Evolutionary conservation across 352 stramenopile genomes (phyloP), one percentile per base, ranked within the genome.

Genomic region (Phytopythium cucurbitacearum): DNA sequence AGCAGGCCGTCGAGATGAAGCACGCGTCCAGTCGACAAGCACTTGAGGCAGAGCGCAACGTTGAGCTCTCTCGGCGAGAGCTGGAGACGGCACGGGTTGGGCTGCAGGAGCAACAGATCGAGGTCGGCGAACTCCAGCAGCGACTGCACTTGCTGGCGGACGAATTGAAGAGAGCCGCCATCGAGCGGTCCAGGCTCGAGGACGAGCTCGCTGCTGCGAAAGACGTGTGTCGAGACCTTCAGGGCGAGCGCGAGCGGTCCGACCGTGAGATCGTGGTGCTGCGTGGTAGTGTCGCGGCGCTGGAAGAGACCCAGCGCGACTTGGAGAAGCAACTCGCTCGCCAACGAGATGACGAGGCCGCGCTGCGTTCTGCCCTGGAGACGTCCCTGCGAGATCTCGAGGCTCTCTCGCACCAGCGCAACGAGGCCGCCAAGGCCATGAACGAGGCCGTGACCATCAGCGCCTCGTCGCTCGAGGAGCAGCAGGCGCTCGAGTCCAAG

Each of bases 391-490:
- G 69, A 0, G 84, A 94, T 39, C 48, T 94, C 0, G 66, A 83
- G 32, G 65, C 56, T 1, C 55, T 94, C 12, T 89, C 83, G 0
- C 67, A 69, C 11, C 80, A 94, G 47, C 77, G 84, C 33, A 92
- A 94, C 40, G 81, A 94, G 28, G 84, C 78, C 0, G 76, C 82
- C 0, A 80, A 80, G 13, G 81, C 84, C 0, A 92, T 94, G 84
- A 91, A 89, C 48, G 84, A 92, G 48, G 84, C 84, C 16, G 80
- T 94, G 38, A 86, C 76, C 7, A 90, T 92, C 56, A 91, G 80
- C 45, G 84, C 81, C 12, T 89, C 76, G 7, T 88, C 84, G 0
- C 56, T 94, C 0, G 81, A 94, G 34, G 84, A 94, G 51, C 84
- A 94, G 40, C 79, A 92, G 44, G 60, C 67, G 3, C 62, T 94